Conservation (phyloP, 1,139 yeast species). For the Meyerozyma athensensis region DNA sequence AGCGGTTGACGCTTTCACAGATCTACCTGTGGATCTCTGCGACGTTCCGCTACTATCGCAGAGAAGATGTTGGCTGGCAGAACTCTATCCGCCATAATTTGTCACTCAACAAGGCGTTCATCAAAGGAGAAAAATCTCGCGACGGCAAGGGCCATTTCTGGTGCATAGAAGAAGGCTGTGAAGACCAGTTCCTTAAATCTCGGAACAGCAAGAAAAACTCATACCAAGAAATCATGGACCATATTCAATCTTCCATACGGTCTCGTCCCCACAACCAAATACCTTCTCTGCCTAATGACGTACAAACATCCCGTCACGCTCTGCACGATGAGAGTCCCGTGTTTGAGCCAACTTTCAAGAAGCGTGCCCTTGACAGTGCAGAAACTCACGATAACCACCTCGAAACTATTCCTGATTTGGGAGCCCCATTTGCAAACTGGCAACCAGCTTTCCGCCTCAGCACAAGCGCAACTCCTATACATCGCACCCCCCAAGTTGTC, state of each 20-base stretch:
- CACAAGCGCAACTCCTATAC: conserved; percentile 2
- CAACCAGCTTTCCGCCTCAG: conserved; percentile 5
- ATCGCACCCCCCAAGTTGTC: conserved; percentile 23
- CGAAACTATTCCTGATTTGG: conserved; percentile 29
- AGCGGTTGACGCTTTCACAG: conserved; percentile 80
- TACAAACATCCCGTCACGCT: neutral
- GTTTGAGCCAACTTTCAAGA: neutral
- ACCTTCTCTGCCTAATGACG: neutral
- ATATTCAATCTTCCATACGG: conserved; percentile 19
- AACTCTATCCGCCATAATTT: conserved; percentile 84
- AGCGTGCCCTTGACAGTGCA: conserved; percentile 3
- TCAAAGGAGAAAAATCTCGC: conserved; percentile 86
- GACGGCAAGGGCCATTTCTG: conserved; percentile 98
- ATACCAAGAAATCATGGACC: conserved; percentile 45
- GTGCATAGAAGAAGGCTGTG: conserved; percentile 83
- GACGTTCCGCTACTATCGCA: conserved; percentile 77
- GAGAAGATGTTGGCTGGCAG: conserved; percentile 92
- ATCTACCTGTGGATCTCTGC: conserved; percentile 91
- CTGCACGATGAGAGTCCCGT: neutral
- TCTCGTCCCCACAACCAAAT: neutral
- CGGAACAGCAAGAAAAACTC: conserved; percentile 45
- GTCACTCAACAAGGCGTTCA: conserved; percentile 80
- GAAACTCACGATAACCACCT: conserved; percentile 10
- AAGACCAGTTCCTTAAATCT: conserved; percentile 72
- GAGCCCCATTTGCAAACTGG: conserved; percentile 25